A percentile compares a stretch with the other conserved stretches of the same genome.
Conservation (phyloP, 305 asterid species). For the Nicotiana rustica region DNA sequence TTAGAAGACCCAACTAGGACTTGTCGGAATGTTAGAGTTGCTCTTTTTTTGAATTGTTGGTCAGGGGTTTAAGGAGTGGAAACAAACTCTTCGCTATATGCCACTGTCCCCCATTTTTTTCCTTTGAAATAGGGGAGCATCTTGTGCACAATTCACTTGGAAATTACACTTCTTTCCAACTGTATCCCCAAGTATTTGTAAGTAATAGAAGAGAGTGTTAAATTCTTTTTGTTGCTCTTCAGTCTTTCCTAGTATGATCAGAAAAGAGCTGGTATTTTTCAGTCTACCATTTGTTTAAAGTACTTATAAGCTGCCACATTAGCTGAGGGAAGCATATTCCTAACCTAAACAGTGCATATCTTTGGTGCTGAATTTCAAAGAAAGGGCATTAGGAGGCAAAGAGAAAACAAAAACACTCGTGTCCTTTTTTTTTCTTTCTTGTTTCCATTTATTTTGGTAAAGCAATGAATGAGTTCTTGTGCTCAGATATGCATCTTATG, state of each 20-base stretch:
- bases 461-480: not conserved
- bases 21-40: not conserved
- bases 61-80: slow-evolving; percentile 12
- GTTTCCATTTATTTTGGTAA: slow-evolving; percentile 1
- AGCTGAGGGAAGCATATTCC: not conserved
- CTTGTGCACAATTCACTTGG: slow-evolving; percentile 16
- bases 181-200: not conserved
- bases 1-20: not conserved
- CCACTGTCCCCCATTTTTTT: not conserved
- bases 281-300: not conserved
- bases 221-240: not conserved
- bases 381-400: slow-evolving; percentile 3
- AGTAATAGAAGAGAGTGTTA: not conserved
- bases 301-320: not conserved
- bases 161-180: not conserved
- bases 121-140: not conserved
- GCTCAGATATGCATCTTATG: not conserved
- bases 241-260: not conserved
- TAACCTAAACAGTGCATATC: not conserved
- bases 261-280: not conserved
- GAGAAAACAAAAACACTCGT: not conserved
- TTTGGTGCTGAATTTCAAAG: slow-evolving; percentile 4
- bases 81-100: not conserved
- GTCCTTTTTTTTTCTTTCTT: slow-evolving; percentile 22
- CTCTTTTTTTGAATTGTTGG: not conserved